Percentiles rank a stretch among this genome's conserved stretches.
These are phyloP conservation scores for Xylariaceae sp. DNA, from an alignment of 2,329 filamentous ascomycete species.

Conservation along the genomic window DNA sequence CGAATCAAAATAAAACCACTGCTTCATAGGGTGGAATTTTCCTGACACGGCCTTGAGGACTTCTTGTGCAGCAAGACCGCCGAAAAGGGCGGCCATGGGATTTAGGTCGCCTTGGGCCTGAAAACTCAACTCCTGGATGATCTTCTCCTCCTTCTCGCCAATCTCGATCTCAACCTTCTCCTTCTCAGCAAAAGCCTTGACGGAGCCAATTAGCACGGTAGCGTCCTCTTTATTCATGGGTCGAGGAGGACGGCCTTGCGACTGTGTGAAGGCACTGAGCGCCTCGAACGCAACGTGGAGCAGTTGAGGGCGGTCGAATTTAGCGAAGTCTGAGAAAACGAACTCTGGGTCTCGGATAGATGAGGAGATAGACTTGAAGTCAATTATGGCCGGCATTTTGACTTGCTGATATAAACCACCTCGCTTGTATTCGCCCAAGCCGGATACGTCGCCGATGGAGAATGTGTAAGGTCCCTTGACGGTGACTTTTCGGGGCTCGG, in stretches of 20 bases:
- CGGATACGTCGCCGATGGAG: conserved; percentile 89
- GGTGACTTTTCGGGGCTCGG: conserved; percentile 81
- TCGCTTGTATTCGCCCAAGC: conserved; percentile 78
- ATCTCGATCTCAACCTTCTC: conserved; percentile 78
- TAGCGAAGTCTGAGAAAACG: conserved; percentile 91
- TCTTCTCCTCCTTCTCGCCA: conserved; percentile 91
- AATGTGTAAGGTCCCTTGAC: conserved; percentile 98
- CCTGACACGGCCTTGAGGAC: conserved; percentile 95
- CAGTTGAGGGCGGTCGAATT: conserved; percentile 91
- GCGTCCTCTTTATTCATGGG: conserved; percentile 86
- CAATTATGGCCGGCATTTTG: conserved; percentile 93
- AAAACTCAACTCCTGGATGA: conserved; percentile 89
- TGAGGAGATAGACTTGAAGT: conserved; percentile 77
- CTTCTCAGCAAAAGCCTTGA: conserved; percentile 68
- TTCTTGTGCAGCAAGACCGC: conserved; percentile 89
- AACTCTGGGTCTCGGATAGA: conserved; percentile 85
- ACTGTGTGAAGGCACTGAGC: conserved; percentile 77
- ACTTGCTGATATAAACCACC: conserved; percentile 92
- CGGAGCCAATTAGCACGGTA: conserved; percentile 67
- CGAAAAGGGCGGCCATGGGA: conserved; percentile 92
- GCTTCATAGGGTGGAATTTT: conserved; percentile 92
- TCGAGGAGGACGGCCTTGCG: conserved; percentile 70
- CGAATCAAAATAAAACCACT: conserved; percentile 97
- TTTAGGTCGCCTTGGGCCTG: conserved; percentile 88
- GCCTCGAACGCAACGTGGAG: conserved; percentile 92